Evolutionary conservation across 495 filamentous ascomycete species (phyloP), one percentile per base, ranked within the genome.

Genomic region (Tuber aestivum): DNA sequence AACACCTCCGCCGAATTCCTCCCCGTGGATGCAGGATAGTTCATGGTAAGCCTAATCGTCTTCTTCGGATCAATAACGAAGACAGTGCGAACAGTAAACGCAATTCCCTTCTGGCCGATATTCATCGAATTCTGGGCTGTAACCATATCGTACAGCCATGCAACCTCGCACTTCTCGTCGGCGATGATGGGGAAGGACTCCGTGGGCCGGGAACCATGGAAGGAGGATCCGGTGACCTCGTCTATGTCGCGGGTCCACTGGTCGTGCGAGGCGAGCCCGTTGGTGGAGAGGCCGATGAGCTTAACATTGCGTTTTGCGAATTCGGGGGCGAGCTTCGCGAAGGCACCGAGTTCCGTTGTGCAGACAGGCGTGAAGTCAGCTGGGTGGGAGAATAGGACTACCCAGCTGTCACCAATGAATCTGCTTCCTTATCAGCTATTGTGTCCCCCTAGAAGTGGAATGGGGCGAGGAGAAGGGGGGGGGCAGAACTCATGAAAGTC

Each of bases 311-410:
- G 85, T 81, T 87, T 87, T 21, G 88, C 86, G 78, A 92, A 92
- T 77, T 91, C 88, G 69, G 84, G 82, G 82, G 88, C 87, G 72
- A 91, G 79, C 78, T 89, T 90, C 18, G 90, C 87, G 75, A 92
- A 91, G 1, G 90, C 90, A 18, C 90, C 90, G 35, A 92, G 86
- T 81, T 92, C 90, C 21, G 90, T 92, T 3, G 90, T 92, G 84
- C 90, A 92, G 61, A 91, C 90, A 27, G 90, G 90, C 1, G 90
- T 92, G 84, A 90, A 92, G 82, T 92, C 90, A 41, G 89, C 89
- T 0, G 90, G 90, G 84, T 92, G 90, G 14, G 89, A 91, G 84
- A 92, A 91, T 42, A 92, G 86, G 75, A 92, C 88, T 32, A 86
- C 85, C 90, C 89, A 91, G 80, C 84, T 89, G 79, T 88, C 80